Conservation (phyloP, 805 yeast genomes). For the Helenozyma rhizophorensis region DNA sequence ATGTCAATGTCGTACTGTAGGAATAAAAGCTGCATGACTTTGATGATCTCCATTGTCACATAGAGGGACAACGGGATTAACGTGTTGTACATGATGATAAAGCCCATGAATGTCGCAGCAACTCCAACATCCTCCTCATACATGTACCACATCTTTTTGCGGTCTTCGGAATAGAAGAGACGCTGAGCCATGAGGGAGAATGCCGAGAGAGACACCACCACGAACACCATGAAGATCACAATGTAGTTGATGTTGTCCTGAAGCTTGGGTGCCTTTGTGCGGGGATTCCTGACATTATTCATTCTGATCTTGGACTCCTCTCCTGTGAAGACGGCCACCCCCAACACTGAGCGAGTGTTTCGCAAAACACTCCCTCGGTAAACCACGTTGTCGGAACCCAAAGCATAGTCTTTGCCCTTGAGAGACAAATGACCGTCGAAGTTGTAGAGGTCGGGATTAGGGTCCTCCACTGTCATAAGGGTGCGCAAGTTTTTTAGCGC, state of each 20-base stretch:
- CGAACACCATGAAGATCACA: slow-evolving; percentile 80
- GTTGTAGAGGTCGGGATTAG: slow-evolving; percentile 85
- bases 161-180: slow-evolving; percentile 39
- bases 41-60: slow-evolving; percentile 94
- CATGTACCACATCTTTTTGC: slow-evolving; percentile 65
- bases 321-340: slow-evolving; percentile 87
- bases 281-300: slow-evolving; percentile 87
- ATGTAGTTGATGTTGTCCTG: slow-evolving; percentile 80
- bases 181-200: slow-evolving; percentile 81
- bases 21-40: slow-evolving; percentile 76
- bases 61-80: slow-evolving; percentile 91
- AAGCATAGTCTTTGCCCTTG: slow-evolving; percentile 42
- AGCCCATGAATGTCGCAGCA: slow-evolving; percentile 91
- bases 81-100: slow-evolving; percentile 94
- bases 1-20: slow-evolving; percentile 91
- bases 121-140: slow-evolving; percentile 69
- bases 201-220: slow-evolving; percentile 69
- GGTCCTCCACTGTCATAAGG: slow-evolving; percentile 75
- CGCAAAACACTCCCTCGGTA: slow-evolving; percentile 89
- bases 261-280: slow-evolving; percentile 89
- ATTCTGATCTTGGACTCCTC: slow-evolving; percentile 93
- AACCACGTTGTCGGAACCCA: slow-evolving; percentile 77
- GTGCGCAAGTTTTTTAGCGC: slow-evolving; percentile 49
- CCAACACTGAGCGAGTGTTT: slow-evolving; percentile 71
- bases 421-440: slow-evolving; percentile 73